phyloP scores from a whole-genome alignment of 2,329 filamentous ascomycete species.

The Coniochaeta hoffmannii region DNA sequence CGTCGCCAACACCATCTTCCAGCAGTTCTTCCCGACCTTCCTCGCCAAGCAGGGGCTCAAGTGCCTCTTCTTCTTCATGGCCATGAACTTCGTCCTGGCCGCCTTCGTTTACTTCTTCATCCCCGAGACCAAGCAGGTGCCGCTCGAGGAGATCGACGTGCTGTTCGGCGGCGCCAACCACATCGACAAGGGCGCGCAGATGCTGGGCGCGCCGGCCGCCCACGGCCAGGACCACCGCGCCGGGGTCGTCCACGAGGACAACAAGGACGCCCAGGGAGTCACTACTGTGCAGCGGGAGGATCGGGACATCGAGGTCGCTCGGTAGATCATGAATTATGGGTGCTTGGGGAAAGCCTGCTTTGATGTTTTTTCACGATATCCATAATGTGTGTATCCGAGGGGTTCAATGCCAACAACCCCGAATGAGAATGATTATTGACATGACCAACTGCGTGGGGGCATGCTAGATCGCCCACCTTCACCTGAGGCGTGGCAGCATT shows the following conservation, averaged over 20 bases:
- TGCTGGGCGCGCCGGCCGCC: conserved; percentile 20
- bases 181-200: conserved; percentile 43
- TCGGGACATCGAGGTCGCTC: background rate
- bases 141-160: conserved; percentile 48
- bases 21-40: conserved; percentile 63
- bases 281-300: background rate
- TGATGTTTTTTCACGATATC: background rate
- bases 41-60: conserved; percentile 40
- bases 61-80: conserved; percentile 33
- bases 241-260: background rate
- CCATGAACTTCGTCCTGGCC: conserved; percentile 34
- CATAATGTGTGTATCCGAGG: background rate
- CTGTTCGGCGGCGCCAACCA: conserved; percentile 51
- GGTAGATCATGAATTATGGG: background rate
- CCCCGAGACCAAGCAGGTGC: conserved; percentile 38
- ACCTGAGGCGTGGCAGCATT: no score
- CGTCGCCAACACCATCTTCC: conserved; percentile 55
- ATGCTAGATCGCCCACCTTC: no score
- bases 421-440: background rate
- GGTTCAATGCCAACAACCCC: background rate
- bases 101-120: conserved; percentile 38
- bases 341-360: background rate
- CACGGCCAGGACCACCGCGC: background rate
- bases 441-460: no score
- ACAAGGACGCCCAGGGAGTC: background rate